Evolutionary conservation across 352 stramenopile genomes (phyloP), one percentile per base, ranked within the genome.

Genomic region (Plasmopara muralis): DNA sequence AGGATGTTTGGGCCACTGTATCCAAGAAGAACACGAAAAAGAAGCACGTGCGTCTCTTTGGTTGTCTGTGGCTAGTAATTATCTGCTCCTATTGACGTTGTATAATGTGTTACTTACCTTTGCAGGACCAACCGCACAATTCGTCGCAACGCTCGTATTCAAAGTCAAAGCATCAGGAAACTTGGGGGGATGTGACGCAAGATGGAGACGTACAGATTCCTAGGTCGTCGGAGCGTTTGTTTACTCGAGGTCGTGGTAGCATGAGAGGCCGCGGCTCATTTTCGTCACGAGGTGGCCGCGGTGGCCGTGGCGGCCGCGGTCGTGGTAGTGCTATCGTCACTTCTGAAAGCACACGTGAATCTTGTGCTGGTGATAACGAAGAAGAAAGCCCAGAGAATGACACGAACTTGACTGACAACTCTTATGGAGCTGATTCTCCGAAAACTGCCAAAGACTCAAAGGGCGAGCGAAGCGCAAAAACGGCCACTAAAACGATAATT

Each of bases 21-120:
- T 65, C 73, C 50, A 93, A 93, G 58, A 91, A 89, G 55, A 66
- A 51, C 46, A 85, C 79, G 47, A 93, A 93, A 66, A 87, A 89
- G 51, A 71, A 72, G 57, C 46, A 59, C 10, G 68, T 77, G 43
- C 40, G 61, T 25, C 62, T 14, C 15, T 9, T 46, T 25, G 20
- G 1, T 25, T 25, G 20, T 25, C 20, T 25, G 3, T 25, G 20
- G 3, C 20, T 25, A 25, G 20, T 25, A 25, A 25, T 25, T 3
- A 1, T 3, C 20, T 25, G 3, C 20, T 25, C 3, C 20, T 3
- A 25, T 25, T 25, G 20, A 25, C 20, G 20, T 25, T 25, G 20
- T 25, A 25, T 25, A 25, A 25, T 3, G 20, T 25, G 20, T 3
- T 25, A 25, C 20, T 25, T 38, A 14, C 1, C 9, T 38, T 38